Percentiles rank a stretch among this genome's conserved stretches.
These are phyloP conservation scores for Mycena leptocephala DNA, from an alignment of 768 basidiomycete species.

Conservation along the genomic window DNA sequence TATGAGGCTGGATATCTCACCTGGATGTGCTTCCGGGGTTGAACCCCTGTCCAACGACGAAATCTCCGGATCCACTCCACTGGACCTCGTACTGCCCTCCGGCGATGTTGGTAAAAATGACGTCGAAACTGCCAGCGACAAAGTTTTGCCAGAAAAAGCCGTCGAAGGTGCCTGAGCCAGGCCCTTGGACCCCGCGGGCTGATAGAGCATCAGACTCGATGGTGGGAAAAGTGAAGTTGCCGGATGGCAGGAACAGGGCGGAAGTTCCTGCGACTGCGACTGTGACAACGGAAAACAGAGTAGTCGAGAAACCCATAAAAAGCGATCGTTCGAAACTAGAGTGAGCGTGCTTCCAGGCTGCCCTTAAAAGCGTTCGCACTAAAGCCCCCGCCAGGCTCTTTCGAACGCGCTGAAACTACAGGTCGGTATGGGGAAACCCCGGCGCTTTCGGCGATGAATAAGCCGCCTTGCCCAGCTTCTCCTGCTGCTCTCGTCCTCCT, in stretches of 20 bases:
- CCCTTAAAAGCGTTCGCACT: background rate
- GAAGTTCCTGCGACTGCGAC: slow-evolving; percentile 7
- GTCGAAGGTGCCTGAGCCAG: slow-evolving; percentile 30
- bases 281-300: slow-evolving; percentile 19
- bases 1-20: background rate
- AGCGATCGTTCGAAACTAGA: background rate
- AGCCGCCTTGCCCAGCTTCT: background rate
- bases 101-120: slow-evolving; percentile 31
- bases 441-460: slow-evolving; percentile 31
- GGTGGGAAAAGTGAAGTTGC: background rate
- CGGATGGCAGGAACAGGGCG: slow-evolving; percentile 21
- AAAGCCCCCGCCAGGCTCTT: background rate
- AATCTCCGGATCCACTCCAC: slow-evolving; percentile 30
- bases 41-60: slow-evolving; percentile 29
- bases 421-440: slow-evolving; percentile 13
- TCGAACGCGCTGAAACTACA: background rate
- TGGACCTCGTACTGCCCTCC: slow-evolving; percentile 29
- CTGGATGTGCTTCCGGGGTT: slow-evolving; percentile 26
- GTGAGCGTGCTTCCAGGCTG: background rate
- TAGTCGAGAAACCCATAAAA: slow-evolving; percentile 25
- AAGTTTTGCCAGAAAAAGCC: slow-evolving; percentile 32
- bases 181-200: slow-evolving; percentile 25
- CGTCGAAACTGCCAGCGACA: slow-evolving; percentile 21
- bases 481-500: background rate
- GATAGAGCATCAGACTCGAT: slow-evolving; percentile 1